phyloP scores from a whole-genome alignment of 139 green algal species.

The Haematococcus sp. region DNA sequence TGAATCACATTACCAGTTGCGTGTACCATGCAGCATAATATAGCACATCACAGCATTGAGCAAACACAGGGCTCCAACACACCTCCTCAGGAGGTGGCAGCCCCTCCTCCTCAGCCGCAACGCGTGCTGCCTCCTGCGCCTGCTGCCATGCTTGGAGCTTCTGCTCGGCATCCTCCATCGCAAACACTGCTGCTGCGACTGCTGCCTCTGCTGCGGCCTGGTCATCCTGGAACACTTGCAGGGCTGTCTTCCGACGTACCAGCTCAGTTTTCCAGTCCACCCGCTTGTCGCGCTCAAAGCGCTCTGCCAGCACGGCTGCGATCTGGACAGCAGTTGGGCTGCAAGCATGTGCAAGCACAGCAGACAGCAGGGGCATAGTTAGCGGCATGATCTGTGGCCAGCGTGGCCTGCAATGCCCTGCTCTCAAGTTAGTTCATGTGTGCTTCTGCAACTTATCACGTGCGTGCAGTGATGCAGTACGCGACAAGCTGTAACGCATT shows the following conservation, averaged over 20 bases:
- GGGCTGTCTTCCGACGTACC: slow-evolving; percentile 13
- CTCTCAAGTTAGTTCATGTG: too few relatives aligned
- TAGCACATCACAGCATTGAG: too few relatives aligned
- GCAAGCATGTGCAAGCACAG: neutral
- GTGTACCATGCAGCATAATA: too few relatives aligned
- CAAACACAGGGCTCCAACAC: too few relatives aligned
- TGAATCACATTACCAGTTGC: too few relatives aligned
- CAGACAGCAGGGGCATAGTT: neutral
- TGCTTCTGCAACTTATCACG: neutral
- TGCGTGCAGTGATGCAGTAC: neutral
- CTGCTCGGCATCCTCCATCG: slow-evolving; percentile 10
- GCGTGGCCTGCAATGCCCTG: too few relatives aligned
- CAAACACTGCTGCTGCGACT: neutral
- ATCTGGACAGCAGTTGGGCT: slow-evolving; percentile 17
- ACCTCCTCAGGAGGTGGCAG: slow-evolving; percentile 2
- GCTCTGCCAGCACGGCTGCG: slow-evolving; percentile 25
- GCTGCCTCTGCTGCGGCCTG: neutral
- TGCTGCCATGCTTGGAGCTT: slow-evolving; percentile 13
- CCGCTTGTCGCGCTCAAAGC: slow-evolving; percentile 34
- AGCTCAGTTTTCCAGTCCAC: slow-evolving; percentile 51
- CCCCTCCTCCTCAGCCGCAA: slow-evolving; percentile 17
- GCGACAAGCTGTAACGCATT: neutral
- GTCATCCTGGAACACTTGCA: slow-evolving; percentile 3
- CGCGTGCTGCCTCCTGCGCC: neutral
- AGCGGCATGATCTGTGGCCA: too few relatives aligned